Percentiles rank a stretch among this genome's conserved stretches.
Evolutionary conservation across 192 early-diverging fungal genomes (phyloP).

Genomic region (Coemansia sp.): DNA sequence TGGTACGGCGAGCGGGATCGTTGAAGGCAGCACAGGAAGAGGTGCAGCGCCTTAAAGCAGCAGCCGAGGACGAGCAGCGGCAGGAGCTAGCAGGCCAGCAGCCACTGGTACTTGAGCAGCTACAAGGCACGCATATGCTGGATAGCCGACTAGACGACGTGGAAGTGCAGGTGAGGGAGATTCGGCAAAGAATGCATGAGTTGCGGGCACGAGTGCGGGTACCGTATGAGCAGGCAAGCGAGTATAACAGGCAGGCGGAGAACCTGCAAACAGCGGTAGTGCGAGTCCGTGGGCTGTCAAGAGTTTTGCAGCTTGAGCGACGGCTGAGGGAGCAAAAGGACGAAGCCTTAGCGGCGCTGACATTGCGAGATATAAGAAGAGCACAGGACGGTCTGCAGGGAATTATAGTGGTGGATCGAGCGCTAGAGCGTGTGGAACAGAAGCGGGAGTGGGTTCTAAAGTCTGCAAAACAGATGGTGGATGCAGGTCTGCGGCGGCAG

Average conservation of each 20-base stretch:
- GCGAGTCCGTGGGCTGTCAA: constrained; percentile 14
- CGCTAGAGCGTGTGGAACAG: constrained; percentile 1
- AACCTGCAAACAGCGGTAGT: constrained; percentile 30
- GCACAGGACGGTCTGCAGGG: constrained; percentile 17
- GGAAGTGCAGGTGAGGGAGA: constrained; percentile 42
- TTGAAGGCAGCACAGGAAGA: too few relatives aligned
- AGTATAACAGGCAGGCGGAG: constrained; percentile 15
- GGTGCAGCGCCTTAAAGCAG: too few relatives aligned
- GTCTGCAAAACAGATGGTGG: constrained; percentile 23
- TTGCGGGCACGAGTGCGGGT: constrained; percentile 38
- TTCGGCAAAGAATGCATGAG: constrained; percentile 32
- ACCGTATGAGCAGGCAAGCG: constrained; percentile 33
- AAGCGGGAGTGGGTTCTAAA: constrained; percentile 10
- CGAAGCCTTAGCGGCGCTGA: constrained; percentile 35
- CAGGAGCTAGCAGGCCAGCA: too few relatives aligned
- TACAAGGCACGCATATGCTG: constrained; percentile 22
- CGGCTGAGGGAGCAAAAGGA: constrained; percentile 29
- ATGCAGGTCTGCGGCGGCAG: constrained; percentile 22
- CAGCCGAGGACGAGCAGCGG: too few relatives aligned
- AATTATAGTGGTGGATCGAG: constrained; percentile 23
- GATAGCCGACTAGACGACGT: constrained; percentile 26
- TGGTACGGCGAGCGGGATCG: too few relatives aligned
- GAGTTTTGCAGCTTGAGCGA: constrained; percentile 34
- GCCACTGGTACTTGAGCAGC: constrained; percentile 20
- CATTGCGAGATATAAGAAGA: constrained; percentile 33